Conservation (phyloP, 306 rosid genomes). For the apple (Malus domestica) region DNA sequence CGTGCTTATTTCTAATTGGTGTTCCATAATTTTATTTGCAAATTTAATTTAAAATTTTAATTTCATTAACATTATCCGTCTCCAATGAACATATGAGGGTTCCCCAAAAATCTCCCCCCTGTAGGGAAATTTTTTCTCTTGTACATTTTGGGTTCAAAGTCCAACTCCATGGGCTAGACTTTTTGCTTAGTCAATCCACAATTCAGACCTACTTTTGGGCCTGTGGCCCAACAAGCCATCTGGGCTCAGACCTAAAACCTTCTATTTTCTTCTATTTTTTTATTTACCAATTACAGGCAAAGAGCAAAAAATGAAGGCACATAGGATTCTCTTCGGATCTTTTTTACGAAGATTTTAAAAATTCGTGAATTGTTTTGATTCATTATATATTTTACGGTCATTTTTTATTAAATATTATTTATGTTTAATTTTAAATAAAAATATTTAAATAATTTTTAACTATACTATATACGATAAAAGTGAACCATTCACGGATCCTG, state of each 20-base stretch:
- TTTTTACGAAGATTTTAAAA: accelerated
- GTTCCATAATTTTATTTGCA: accelerated
- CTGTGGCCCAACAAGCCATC: not conserved
- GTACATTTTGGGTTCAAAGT: not conserved
- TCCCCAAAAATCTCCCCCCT: too few species aligned
- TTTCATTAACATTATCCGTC: too few species aligned
- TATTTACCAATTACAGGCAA: not conserved
- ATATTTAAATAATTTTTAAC: too few species aligned
- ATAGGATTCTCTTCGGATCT: too few species aligned
- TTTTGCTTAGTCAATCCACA: not conserved
- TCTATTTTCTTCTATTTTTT: not conserved
- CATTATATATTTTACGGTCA: accelerated
- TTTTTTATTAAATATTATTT: accelerated
- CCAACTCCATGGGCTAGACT: not conserved
- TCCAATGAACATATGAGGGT: too few species aligned
- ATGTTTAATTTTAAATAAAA: too few species aligned
- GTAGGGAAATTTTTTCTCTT: too few species aligned
- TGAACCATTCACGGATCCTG: accelerated
- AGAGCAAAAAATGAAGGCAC: not conserved
- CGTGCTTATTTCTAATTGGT: too few species aligned
- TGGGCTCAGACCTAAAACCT: not conserved
- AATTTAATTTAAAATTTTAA: too few species aligned
- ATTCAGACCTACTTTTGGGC: not conserved
- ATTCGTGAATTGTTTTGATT: accelerated
- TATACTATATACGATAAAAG: accelerated